Percentiles rank a stretch among this genome's conserved stretches.
phyloP scores from a whole-genome alignment of 768 basidiomycete species.

The Termitomyces sp. region DNA sequence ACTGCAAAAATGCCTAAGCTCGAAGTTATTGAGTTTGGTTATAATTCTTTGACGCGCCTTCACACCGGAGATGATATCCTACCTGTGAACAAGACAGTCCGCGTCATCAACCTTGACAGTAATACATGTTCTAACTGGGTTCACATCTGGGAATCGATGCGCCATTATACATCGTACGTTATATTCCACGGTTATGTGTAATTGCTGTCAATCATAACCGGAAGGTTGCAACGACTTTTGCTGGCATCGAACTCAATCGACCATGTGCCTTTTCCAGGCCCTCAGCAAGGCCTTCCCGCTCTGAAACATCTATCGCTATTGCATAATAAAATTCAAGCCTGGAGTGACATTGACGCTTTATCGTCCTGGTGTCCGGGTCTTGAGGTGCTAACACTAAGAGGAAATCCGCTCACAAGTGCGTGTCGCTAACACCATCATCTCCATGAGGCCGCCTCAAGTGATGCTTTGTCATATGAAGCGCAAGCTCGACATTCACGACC shows the following conservation, averaged over 20 bases:
- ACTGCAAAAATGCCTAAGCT: slow-evolving; percentile 50
- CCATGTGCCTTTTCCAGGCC: slow-evolving; percentile 39
- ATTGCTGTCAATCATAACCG: slow-evolving; percentile 14
- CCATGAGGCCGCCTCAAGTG: slow-evolving; percentile 2
- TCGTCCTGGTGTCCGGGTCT: slow-evolving; percentile 66
- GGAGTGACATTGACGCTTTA: slow-evolving; percentile 63
- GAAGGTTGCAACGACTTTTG: slow-evolving; percentile 61
- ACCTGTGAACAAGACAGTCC: slow-evolving; percentile 27
- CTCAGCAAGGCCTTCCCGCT: slow-evolving; percentile 21
- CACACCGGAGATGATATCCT: slow-evolving; percentile 16
- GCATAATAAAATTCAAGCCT: slow-evolving; percentile 50
- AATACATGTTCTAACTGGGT: slow-evolving; percentile 60
- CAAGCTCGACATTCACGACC: slow-evolving; percentile 43
- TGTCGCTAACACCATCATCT: slow-evolving; percentile 6
- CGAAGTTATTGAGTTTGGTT: slow-evolving; percentile 59
- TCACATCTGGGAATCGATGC: slow-evolving; percentile 39
- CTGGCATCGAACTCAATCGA: slow-evolving; percentile 59
- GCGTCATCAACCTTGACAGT: slow-evolving; percentile 63
- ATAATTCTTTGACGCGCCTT: slow-evolving; percentile 50
- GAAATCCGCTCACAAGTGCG: slow-evolving; percentile 65
- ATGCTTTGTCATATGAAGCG: slow-evolving; percentile 27
- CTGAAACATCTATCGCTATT: slow-evolving; percentile 63
- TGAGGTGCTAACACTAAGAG: slow-evolving; percentile 51
- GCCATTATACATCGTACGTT: slow-evolving; percentile 42
- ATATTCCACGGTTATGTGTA: slow-evolving; percentile 10